Percentiles rank a stretch among this genome's conserved stretches.
These are phyloP conservation scores for Trametopsis cervina DNA, from an alignment of 768 basidiomycete genomes.

Conservation along the genomic window DNA sequence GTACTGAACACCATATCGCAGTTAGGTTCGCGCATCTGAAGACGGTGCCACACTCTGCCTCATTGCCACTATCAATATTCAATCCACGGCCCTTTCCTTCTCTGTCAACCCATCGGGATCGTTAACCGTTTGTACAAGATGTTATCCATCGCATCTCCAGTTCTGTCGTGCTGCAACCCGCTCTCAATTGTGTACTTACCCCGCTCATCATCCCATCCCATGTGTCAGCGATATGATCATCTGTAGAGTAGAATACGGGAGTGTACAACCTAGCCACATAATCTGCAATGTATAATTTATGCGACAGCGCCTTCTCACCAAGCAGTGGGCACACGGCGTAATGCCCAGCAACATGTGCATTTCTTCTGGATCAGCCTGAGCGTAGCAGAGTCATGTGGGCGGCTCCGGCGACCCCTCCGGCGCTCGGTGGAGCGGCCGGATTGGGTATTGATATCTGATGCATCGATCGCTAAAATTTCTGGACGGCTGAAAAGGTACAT, in stretches of 20 bases:
- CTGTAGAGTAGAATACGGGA: slow-evolving; percentile 10
- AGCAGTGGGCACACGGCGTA: no score
- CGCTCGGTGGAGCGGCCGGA: slow-evolving; percentile 18
- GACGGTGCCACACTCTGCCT: slow-evolving; percentile 9
- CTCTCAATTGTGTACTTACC: slow-evolving; percentile 3
- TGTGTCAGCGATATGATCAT: slow-evolving; percentile 7
- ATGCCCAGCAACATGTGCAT: no score
- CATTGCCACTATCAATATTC: slow-evolving; percentile 7
- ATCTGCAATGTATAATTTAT: no score
- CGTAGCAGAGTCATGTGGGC: slow-evolving; percentile 5
- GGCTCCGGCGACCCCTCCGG: slow-evolving; percentile 5
- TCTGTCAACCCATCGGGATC: slow-evolving; percentile 4
- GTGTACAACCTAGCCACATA: no score
- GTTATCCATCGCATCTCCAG: slow-evolving; percentile 14
- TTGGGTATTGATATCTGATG: slow-evolving; percentile 17
- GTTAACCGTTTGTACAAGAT: neutral
- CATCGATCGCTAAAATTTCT: slow-evolving; percentile 27
- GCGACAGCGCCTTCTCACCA: no score
- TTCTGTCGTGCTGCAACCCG: slow-evolving; percentile 6
- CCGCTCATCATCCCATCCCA: neutral
- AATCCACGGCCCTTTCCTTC: slow-evolving; percentile 5
- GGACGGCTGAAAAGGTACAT: slow-evolving; percentile 24
- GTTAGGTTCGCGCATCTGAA: slow-evolving; percentile 8
- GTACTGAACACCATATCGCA: neutral
- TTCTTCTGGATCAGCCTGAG: no score